Percentiles rank a stretch among this genome's conserved stretches.
Conservation (phyloP, 139 green algal genomes). For the Tetradesmus obliquus region DNA sequence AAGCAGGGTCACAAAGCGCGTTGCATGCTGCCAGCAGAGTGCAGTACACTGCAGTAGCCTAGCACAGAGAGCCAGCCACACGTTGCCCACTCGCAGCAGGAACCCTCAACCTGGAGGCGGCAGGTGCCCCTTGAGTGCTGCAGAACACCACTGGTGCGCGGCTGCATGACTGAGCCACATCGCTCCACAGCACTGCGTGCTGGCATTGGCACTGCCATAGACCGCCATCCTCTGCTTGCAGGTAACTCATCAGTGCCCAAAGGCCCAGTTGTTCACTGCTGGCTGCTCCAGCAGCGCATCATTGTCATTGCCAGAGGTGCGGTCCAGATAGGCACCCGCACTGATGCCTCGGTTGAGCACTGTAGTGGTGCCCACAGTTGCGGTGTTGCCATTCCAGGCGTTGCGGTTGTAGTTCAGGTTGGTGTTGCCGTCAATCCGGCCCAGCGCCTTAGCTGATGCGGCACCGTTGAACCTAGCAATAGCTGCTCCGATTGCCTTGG, state of each 20-base stretch:
- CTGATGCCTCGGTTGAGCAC: neutral
- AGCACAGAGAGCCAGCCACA: too few relatives aligned
- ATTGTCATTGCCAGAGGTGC: slow-evolving; percentile 26
- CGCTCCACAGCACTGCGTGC: neutral
- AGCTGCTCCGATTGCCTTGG: slow-evolving; percentile 4
- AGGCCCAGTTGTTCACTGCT: neutral
- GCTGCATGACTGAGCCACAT: neutral
- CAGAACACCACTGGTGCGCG: too few relatives aligned
- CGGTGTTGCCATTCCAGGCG: slow-evolving; percentile 5
- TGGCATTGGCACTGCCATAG: neutral
- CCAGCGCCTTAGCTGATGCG: neutral
- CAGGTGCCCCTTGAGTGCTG: too few relatives aligned
- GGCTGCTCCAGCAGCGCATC: slow-evolving; percentile 18
- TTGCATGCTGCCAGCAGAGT: too few relatives aligned
- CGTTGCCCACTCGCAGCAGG: too few relatives aligned
- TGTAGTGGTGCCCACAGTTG: neutral
- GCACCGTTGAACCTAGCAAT: neutral
- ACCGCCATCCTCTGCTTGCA: neutral
- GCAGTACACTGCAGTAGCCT: too few relatives aligned
- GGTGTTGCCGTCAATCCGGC: neutral
- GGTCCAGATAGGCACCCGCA: slow-evolving; percentile 14
- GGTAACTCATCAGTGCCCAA: neutral
- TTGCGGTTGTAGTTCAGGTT: slow-evolving; percentile 10
- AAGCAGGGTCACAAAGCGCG: too few relatives aligned
- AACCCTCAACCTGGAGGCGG: too few relatives aligned